Evolutionary conservation across 495 filamentous ascomycete genomes (phyloP), one percentile per base, ranked within the genome.

Genomic region (Durotheca rogersii): DNA sequence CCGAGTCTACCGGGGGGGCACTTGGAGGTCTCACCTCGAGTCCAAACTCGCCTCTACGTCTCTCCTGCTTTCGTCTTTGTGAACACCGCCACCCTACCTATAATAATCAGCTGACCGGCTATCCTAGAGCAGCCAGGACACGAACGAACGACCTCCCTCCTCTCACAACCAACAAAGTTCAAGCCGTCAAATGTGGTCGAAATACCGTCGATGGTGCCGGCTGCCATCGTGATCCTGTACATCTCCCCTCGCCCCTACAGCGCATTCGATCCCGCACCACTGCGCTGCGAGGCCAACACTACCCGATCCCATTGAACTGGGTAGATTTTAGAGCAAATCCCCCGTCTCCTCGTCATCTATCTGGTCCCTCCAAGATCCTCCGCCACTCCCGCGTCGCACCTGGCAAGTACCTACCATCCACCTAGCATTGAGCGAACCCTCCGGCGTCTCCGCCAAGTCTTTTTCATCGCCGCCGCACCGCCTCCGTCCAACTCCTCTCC

Each of bases 301-400:
- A 41, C 31, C 43, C 44, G 20, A 53, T 44, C 43, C 56, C n/a
- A 41, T 41, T 44, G 39, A 41, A 50, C 32, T 45, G 41, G 19
- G 21, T 20, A 23, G 33, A 15, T 21, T 20, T 41, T 53, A 51
- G 30, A 59, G 53, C 49, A 59, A 51, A 53, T 54, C n/a, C n/a
- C n/a, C n/a, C n/a, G n/a, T n/a, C n/a, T n/a, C n/a, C n/a, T n/a
- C n/a, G n/a, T n/a, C n/a, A n/a, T n/a, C n/a, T n/a, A n/a, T n/a
- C n/a, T n/a, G n/a, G n/a, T n/a, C n/a, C n/a, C n/a, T n/a, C n/a
- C 56, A 42, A 38, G 14, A 56, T 34, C 43, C 52, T 48, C 20
- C 37, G 20, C 48, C 19, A 43, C 15, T 23, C 19, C 15, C 18
- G 14, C 42, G 52, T 56, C 38, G 51, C 45, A 53, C 52, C 41